Base-by-base conservation (phyloP, 2,329 filamentous ascomycete species). In the Colletotrichum karsti region DNA sequence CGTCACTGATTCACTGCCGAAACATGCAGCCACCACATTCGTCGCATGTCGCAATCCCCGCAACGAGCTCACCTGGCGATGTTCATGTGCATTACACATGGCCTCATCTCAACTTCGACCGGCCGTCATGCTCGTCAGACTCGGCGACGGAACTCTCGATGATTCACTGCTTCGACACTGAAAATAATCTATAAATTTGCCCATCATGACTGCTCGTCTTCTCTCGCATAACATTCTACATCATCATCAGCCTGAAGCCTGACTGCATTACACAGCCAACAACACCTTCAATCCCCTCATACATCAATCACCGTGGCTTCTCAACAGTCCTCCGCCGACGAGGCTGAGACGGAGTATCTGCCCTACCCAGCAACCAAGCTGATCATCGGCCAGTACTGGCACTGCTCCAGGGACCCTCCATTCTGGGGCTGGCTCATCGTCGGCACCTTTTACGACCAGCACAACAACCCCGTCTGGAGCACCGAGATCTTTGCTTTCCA, bases 341-440 rank as follows among this genome's bases (percentile, higher is more conserved):
- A 55, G 41, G 41, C 20, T 7, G 48, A 69, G 33, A 28, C 55
- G 7, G 67, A 67, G 22, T 69, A 77, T 42, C 76, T 87, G 18
- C 85, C 85, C 3, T 72, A 75, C 48, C 82, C 84, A 3, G 85
- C 85, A 12, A 80, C 78, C 3, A 83, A 82, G 66, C 77, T 85
- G 28, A 70, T 83, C 70, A 77, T 86, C 55, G 83, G 80, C 18
- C 83, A 85, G 71, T 76, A 81, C 60, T 72, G 83, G 48, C 72
- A 79, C 56, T 67, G 75, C 8, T 77, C 76, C 15, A 74, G 72
- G 3, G 73, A 77, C 24, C 72, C 74, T 3, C 76, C 74, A 0
- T 78, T 73, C 65, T 86, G 83, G 82, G 83, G 81, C 15, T 85
- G 80, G 79, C 77, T 87, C 51, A 77, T 85, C 22, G 77, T 84